phyloP scores from a whole-genome alignment of 2,329 filamentous ascomycete genomes.

The Seiridium unicorne region DNA sequence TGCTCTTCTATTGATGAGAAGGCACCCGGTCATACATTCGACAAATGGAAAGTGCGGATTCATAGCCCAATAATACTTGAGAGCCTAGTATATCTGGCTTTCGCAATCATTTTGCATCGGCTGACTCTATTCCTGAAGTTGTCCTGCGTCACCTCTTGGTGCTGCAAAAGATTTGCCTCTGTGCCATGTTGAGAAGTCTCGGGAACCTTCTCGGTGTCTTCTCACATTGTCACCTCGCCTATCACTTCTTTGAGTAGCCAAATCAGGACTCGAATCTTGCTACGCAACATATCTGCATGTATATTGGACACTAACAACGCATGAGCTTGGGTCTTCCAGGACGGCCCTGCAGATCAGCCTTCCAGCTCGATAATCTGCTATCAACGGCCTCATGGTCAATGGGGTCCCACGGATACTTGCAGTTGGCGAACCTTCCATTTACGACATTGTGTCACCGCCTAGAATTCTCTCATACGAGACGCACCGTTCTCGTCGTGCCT shows the following conservation, averaged over 20 bases:
- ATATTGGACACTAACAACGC: background rate
- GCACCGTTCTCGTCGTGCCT: conserved; percentile 27
- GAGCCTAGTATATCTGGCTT: background rate
- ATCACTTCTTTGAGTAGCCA: background rate
- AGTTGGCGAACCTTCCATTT: conserved; percentile 20
- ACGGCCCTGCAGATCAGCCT: too few species aligned
- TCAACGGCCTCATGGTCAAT: background rate
- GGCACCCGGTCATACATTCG: background rate
- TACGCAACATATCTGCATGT: background rate
- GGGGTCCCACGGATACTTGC: conserved; percentile 16
- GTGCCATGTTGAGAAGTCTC: background rate
- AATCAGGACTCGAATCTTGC: background rate
- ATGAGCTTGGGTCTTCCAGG: too few species aligned
- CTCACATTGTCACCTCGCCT: background rate
- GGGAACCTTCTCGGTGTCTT: background rate
- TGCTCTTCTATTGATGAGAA: too few species aligned
- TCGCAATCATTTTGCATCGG: background rate
- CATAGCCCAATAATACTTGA: background rate
- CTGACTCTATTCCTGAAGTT: background rate
- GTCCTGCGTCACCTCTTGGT: background rate
- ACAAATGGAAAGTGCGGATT: background rate
- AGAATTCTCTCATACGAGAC: conserved; percentile 23
- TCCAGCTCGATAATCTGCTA: too few species aligned
- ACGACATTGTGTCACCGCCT: conserved; percentile 15
- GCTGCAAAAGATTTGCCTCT: background rate